These are phyloP conservation scores for Luffa acutangula DNA, from an alignment of 306 rosid species.

Conservation along the genomic window DNA sequence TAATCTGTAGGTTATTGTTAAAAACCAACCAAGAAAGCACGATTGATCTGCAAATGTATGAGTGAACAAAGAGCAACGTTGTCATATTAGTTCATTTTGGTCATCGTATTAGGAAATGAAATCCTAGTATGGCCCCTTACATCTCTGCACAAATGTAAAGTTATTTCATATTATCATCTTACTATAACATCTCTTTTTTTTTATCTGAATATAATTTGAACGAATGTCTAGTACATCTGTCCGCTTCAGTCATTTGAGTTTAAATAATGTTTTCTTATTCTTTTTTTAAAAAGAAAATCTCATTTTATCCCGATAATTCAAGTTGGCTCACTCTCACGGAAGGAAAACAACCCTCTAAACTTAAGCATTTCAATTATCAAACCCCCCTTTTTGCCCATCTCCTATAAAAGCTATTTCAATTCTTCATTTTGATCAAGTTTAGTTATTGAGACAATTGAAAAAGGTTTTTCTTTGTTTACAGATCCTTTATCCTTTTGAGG, in stretches of 20 bases:
- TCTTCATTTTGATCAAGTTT: background rate
- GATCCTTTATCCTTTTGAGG: background rate
- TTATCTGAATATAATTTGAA: background rate
- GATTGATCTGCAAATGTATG: background rate
- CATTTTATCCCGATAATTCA: background rate
- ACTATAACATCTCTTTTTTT: background rate
- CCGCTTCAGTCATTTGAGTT: background rate
- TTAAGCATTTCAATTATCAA: background rate
- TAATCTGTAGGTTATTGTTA: background rate
- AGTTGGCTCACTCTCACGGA: background rate
- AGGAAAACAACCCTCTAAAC: background rate
- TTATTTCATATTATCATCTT: background rate
- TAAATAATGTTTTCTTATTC: background rate
- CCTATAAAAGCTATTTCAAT: background rate
- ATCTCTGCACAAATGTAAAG: background rate
- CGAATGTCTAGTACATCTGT: background rate
- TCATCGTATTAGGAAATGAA: background rate
- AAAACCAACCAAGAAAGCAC: background rate
- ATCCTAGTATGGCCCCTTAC: background rate
- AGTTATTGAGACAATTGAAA: background rate
- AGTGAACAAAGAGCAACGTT: background rate
- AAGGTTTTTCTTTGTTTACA: background rate
- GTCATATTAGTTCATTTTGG: background rate
- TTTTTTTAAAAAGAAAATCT: background rate
- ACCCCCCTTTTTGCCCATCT: background rate